phyloP scores from a whole-genome alignment of 176 grass and related monocot genomes.

The Melocanna baccifera region DNA sequence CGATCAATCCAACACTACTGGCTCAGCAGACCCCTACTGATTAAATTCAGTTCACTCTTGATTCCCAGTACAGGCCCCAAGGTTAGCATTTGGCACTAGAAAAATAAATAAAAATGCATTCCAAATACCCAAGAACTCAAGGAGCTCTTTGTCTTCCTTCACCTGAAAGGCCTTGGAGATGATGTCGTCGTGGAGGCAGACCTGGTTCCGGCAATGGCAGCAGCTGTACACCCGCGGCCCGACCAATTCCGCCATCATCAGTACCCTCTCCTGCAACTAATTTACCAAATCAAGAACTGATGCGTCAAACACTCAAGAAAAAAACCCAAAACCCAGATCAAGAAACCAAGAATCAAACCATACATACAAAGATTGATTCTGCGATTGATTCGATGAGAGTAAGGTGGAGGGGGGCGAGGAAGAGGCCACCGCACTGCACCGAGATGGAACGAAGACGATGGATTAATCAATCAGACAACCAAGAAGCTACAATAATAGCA shows the following conservation, averaged over 20 bases:
- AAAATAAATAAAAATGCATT: neutral
- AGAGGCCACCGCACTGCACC: neutral
- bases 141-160: constrained; percentile 28
- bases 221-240: constrained; percentile 68
- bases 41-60: neutral
- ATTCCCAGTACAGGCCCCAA: neutral
- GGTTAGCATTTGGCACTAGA: neutral
- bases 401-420: neutral
- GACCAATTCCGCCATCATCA: constrained; percentile 46
- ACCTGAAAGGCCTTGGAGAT: constrained; percentile 77
- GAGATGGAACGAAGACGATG: neutral
- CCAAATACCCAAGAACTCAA: neutral
- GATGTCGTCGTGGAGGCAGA: constrained; percentile 83
- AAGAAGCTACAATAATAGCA: neutral
- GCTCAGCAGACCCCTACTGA: neutral
- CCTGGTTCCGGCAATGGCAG: constrained; percentile 66
- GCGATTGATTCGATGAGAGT: neutral
- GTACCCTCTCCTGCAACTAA: neutral
- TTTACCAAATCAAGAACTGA: constrained; percentile 20
- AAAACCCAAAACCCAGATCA: neutral
- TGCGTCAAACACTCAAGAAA: neutral
- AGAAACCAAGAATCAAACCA: neutral
- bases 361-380: neutral
- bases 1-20: neutral
- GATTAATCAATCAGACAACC: neutral